A percentile compares a stretch with the other conserved stretches of the same genome.
These are phyloP conservation scores for Cydonia oblonga DNA, from an alignment of 331 rosid species.

Conservation along the genomic window DNA sequence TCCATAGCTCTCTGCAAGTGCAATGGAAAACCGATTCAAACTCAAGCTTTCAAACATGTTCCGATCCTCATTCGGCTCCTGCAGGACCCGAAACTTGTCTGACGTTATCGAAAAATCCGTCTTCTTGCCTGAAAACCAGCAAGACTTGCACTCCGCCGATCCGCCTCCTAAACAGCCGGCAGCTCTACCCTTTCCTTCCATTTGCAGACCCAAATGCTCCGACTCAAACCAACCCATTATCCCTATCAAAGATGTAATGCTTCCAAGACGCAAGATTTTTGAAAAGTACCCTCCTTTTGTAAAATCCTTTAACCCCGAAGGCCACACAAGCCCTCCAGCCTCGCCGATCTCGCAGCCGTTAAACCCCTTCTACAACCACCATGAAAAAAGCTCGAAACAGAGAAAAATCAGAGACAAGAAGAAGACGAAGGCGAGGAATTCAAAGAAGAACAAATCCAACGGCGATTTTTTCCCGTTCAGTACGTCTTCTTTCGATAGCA, in stretches of 20 bases:
- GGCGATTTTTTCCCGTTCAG: slow-evolving; percentile 40
- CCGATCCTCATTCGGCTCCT: slow-evolving; percentile 67
- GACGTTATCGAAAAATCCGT: slow-evolving; percentile 56
- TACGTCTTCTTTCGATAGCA: slow-evolving; percentile 44
- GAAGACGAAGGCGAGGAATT: slow-evolving; percentile 21
- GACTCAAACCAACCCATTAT: slow-evolving; percentile 11
- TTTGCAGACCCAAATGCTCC: slow-evolving; percentile 33
- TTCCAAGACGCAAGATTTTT: slow-evolving; percentile 43
- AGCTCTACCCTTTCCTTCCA: slow-evolving; percentile 22
- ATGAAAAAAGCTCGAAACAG: slow-evolving; percentile 15
- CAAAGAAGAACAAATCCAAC: slow-evolving; percentile 20
- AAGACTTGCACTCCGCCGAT: slow-evolving; percentile 7
- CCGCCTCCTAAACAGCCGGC: slow-evolving; percentile 13
- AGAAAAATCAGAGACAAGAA: slow-evolving; percentile 9
- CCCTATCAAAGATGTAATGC: slow-evolving; percentile 27
- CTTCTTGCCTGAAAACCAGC: slow-evolving; percentile 23
- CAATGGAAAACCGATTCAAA: slow-evolving; percentile 67
- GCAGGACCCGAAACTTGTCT: slow-evolving; percentile 51
- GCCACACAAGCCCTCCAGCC: slow-evolving; percentile 31
- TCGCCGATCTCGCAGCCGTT: slow-evolving; percentile 26
- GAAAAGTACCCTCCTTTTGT: slow-evolving; percentile 31
- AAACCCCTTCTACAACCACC: slow-evolving; percentile 29
- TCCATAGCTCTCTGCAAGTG: background rate
- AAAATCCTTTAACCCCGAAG: background rate
- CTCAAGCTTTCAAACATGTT: slow-evolving; percentile 74